Evolutionary conservation across 2,329 filamentous ascomycete species (phyloP).

Genomic region (Metarhizium rileyi): DNA sequence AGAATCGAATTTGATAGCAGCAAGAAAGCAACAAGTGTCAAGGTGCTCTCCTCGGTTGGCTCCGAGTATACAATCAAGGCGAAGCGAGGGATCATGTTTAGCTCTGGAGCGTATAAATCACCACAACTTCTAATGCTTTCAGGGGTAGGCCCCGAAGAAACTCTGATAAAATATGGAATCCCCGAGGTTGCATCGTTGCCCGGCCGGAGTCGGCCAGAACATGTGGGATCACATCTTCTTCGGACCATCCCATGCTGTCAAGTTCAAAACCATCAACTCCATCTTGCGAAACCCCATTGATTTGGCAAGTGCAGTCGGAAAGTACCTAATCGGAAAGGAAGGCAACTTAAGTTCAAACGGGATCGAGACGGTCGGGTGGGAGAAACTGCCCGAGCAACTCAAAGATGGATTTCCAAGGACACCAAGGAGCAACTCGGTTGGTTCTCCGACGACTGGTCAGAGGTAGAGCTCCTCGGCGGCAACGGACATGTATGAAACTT

Average conservation of each 20-base stretch:
- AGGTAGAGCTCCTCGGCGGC: constrained; percentile 19
- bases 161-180: constrained; percentile 1
- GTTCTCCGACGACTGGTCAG: constrained; percentile 25
- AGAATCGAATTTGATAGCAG: constrained; percentile 32
- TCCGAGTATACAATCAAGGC: constrained; percentile 2
- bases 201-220: constrained; percentile 7
- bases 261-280: constrained; percentile 2
- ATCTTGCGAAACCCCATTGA: constrained; percentile 1
- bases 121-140: constrained; percentile 10
- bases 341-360: constrained; percentile 6
- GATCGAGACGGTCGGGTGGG: constrained; percentile 12
- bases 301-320: background rate
- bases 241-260: constrained; percentile 6
- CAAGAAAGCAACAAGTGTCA: constrained; percentile 31
- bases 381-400: constrained; percentile 20
- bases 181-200: constrained; percentile 1
- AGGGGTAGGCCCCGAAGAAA: constrained; percentile 6
- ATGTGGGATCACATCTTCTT: constrained; percentile 8
- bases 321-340: background rate
- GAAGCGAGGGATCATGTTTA: constrained; percentile 1
- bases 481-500: constrained; percentile 1
- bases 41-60: constrained; percentile 9
- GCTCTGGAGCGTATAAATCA: constrained; percentile 4
- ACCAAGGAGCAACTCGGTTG: constrained; percentile 12
- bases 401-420: constrained; percentile 9